These are phyloP conservation scores for Chloranthus sessilifolius DNA, from an alignment of 164 flowering plant genomes.

Conservation along the genomic window DNA sequence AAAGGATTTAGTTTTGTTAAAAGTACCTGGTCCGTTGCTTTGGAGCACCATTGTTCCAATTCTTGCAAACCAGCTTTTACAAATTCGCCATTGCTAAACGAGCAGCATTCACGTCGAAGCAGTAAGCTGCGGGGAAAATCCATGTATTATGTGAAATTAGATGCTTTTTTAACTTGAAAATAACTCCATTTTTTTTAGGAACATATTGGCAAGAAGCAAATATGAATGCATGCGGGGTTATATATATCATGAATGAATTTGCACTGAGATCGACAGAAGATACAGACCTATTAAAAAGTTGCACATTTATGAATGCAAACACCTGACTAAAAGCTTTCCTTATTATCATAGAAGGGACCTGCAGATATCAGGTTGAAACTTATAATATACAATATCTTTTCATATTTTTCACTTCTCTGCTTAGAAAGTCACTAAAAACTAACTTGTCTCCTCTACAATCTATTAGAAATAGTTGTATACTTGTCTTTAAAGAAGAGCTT, in stretches of 20 bases:
- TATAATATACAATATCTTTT: too few species aligned
- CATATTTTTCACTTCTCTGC: too few species aligned
- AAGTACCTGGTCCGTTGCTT: conserved; percentile 55
- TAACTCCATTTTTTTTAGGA: too few species aligned
- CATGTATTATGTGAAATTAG: background rate
- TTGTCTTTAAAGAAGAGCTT: too few species aligned
- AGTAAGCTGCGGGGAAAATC: conserved; percentile 39
- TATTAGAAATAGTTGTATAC: too few species aligned
- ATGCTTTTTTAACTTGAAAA: too few species aligned
- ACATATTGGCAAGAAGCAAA: too few species aligned
- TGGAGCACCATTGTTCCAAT: conserved; percentile 68
- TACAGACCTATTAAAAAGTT: conserved; percentile 66
- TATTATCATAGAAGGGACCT: conserved; percentile 66
- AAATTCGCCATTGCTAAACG: conserved; percentile 86
- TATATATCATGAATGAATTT: background rate
- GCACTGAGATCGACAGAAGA: background rate
- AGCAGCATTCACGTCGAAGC: conserved; percentile 86
- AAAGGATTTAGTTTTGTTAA: background rate
- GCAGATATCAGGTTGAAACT: conserved; percentile 10
- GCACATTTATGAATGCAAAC: conserved; percentile 78
- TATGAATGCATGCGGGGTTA: too few species aligned
- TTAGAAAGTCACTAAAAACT: too few species aligned
- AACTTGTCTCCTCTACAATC: too few species aligned
- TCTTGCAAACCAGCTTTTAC: conserved; percentile 74
- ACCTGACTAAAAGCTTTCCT: conserved; percentile 68